Percentiles rank a stretch among this genome's conserved stretches.
Evolutionary conservation across 2,329 filamentous ascomycete genomes (phyloP).

Genomic region (Sclerotinia borealis): DNA sequence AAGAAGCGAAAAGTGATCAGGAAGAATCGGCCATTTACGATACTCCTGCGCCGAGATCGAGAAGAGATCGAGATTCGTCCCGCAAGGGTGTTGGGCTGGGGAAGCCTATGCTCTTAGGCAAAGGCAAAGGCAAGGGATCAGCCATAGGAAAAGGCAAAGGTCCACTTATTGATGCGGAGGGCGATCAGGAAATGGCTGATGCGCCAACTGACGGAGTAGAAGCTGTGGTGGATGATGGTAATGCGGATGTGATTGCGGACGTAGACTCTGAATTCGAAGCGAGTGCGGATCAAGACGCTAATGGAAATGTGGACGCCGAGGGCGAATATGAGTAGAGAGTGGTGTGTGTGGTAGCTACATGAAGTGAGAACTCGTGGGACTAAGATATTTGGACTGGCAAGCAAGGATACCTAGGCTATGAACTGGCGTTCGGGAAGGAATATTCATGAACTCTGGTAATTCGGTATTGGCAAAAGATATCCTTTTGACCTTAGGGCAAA

Average conservation of each 20-base stretch:
- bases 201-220: conserved; percentile 21
- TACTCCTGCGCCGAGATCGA: conserved; percentile 22
- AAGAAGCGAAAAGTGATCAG: conserved; percentile 18
- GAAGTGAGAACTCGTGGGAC: not conserved
- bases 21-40: conserved; percentile 28
- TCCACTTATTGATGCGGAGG: conserved; percentile 17
- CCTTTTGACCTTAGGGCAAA: not conserved
- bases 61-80: conserved; percentile 19
- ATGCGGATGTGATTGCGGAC: not conserved
- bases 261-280: not conserved
- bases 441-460: not conserved
- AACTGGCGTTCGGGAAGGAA: conserved; percentile 5
- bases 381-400: not conserved
- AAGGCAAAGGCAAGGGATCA: conserved; percentile 12
- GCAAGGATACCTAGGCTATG: conserved; percentile 1
- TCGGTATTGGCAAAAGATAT: conserved; percentile 1
- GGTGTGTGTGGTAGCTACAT: not conserved
- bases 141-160: conserved; percentile 20
- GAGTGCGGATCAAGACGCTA: not conserved
- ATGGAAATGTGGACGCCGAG: not conserved
- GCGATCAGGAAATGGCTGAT: conserved; percentile 34
- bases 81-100: conserved; percentile 25
- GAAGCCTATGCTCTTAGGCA: conserved; percentile 24
- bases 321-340: not conserved
- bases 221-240: not conserved